A percentile compares a stretch with the other conserved stretches of the same genome.
Evolutionary conservation across 208 protist species (phyloP).

Genomic region (Hexamita inflata): DNA sequence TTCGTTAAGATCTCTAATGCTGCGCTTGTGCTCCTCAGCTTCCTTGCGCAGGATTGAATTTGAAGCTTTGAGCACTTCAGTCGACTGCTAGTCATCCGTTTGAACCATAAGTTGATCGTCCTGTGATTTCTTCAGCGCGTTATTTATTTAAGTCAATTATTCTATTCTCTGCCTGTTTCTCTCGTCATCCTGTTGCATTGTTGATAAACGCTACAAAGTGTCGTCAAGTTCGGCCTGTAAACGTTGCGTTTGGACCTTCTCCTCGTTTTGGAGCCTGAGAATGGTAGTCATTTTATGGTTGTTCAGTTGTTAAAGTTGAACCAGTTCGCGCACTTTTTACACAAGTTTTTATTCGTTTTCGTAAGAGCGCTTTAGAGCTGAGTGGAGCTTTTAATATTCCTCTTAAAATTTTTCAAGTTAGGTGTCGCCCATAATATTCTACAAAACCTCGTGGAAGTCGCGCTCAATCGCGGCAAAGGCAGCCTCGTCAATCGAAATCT

Average conservation of each 20-base stretch:
- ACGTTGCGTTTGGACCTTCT: constrained; percentile 71
- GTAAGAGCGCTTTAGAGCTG: constrained; percentile 73
- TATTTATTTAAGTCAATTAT: too few relatives aligned
- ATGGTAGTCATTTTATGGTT: constrained; percentile 79
- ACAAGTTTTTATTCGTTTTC: constrained; percentile 84
- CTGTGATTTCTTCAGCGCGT: too few relatives aligned
- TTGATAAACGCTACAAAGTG: constrained; percentile 85
- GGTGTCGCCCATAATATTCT: constrained; percentile 32
- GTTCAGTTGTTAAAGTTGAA: constrained; percentile 75
- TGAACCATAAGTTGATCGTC: too few relatives aligned
- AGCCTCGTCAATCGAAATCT: constrained; percentile 22
- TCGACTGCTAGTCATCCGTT: too few relatives aligned
- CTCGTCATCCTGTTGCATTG: too few relatives aligned
- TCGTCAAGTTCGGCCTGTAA: constrained; percentile 80
- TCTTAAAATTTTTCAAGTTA: constrained; percentile 68
- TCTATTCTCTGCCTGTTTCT: too few relatives aligned
- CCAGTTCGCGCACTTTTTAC: constrained; percentile 71
- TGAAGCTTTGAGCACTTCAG: too few relatives aligned
- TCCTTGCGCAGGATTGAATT: too few relatives aligned
- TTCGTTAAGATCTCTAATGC: too few relatives aligned
- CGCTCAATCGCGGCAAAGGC: constrained; percentile 21
- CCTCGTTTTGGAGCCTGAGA: constrained; percentile 76
- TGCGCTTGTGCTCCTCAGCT: too few relatives aligned
- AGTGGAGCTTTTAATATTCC: constrained; percentile 90
- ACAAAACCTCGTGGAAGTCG: constrained; percentile 29